A percentile compares a stretch with the other conserved stretches of the same genome.
phyloP scores from a whole-genome alignment of 78 protist species.

The Speleostelium caveatum region DNA sequence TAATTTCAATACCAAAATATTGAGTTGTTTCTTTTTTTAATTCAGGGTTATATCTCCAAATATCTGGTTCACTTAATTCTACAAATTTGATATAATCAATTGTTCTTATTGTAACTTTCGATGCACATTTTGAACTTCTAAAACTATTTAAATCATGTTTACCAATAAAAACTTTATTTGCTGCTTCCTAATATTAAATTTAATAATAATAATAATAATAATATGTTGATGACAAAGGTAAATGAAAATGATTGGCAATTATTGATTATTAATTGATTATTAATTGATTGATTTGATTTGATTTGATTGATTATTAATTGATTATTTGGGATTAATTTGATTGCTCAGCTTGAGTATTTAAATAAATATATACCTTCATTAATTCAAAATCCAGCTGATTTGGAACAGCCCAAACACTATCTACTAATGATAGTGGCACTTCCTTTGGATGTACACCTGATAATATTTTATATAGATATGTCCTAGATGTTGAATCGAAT shows the following conservation, averaged over 20 bases:
- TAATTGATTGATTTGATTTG: too few species aligned
- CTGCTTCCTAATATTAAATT: background rate
- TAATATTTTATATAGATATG: slow-evolving; percentile 29
- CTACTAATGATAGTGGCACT: slow-evolving; percentile 23
- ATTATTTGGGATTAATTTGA: too few species aligned
- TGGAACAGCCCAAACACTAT: slow-evolving; percentile 14
- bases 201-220: too few species aligned
- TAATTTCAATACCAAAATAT: slow-evolving; percentile 57
- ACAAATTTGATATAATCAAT: slow-evolving; percentile 11
- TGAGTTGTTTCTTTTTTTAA: background rate
- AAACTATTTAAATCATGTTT: slow-evolving; percentile 46
- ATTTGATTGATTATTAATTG: too few species aligned
- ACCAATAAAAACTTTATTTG: background rate
- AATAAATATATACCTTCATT: slow-evolving; percentile 16
- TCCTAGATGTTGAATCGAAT: slow-evolving; percentile 30
- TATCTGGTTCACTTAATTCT: slow-evolving; percentile 14
- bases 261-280: too few species aligned
- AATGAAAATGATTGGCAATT: too few species aligned
- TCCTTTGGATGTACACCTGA: background rate
- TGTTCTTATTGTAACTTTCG: slow-evolving; percentile 18
- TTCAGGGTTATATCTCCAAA: background rate
- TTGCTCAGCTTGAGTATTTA: too few species aligned
- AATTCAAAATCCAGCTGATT: background rate
- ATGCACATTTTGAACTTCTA: slow-evolving; percentile 48
- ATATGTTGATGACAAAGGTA: too few species aligned